A percentile compares a stretch with the other conserved stretches of the same genome.
Evolutionary conservation across 139 green algal genomes (phyloP).

Genomic region (Chara braunii): DNA sequence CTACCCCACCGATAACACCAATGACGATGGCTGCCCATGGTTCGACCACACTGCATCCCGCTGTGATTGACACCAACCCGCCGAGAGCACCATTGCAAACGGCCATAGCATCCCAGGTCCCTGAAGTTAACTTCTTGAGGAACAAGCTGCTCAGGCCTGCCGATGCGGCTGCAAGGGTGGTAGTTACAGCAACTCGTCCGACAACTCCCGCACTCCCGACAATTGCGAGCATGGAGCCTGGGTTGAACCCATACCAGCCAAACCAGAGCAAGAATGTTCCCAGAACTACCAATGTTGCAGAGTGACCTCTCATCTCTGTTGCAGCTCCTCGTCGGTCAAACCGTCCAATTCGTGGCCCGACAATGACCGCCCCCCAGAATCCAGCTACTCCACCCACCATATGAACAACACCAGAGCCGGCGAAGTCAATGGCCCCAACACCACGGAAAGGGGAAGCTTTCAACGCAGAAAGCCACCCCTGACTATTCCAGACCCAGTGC

Average conservation of each 20-base stretch:
- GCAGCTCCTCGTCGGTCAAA: slow-evolving; percentile 57
- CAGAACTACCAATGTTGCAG: slow-evolving; percentile 47
- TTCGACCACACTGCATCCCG: slow-evolving; percentile 29
- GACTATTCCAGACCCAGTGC: slow-evolving; percentile 51
- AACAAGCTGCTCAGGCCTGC: slow-evolving; percentile 52
- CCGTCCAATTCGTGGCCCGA: slow-evolving; percentile 82
- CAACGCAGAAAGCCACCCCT: slow-evolving; percentile 50
- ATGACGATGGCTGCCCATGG: slow-evolving; percentile 40
- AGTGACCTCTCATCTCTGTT: slow-evolving; percentile 68
- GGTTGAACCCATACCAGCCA: slow-evolving; percentile 77
- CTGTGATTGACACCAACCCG: slow-evolving; percentile 29
- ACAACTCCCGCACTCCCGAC: slow-evolving; percentile 24
- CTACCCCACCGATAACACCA: no score
- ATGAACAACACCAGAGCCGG: slow-evolving; percentile 55
- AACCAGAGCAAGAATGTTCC: slow-evolving; percentile 75
- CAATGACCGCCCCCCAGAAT: slow-evolving; percentile 56
- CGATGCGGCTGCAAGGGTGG: slow-evolving; percentile 55
- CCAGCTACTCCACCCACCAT: slow-evolving; percentile 51
- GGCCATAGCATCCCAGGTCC: slow-evolving; percentile 22
- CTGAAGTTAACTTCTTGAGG: background rate
- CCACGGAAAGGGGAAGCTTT: slow-evolving; percentile 32
- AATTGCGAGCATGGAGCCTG: slow-evolving; percentile 48
- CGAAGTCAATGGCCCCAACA: slow-evolving; percentile 44
- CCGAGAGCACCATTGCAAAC: slow-evolving; percentile 37
- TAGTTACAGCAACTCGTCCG: slow-evolving; percentile 53